Base-by-base conservation (phyloP, 306 rosid species). In the Begonia masoniana region DNA sequence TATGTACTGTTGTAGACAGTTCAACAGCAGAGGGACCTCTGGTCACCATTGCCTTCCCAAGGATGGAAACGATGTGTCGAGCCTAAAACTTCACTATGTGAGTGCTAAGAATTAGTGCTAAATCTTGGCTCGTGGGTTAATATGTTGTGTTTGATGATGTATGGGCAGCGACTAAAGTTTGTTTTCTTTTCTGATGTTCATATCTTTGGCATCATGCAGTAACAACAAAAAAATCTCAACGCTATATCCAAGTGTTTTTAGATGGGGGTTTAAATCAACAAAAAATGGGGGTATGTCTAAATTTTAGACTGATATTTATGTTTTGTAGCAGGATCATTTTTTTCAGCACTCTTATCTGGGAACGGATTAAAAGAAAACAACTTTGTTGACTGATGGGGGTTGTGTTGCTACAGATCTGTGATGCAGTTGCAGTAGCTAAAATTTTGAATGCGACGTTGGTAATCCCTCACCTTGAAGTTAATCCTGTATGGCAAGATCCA, bases 201-300 rank as follows among this genome's bases (percentile, higher is more conserved):
- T 17, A 11, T 39, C 17, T 62, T 65, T 10, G 10, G 49, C 51
- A 57, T 47, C 50, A 59, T 69, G 74, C 82, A 92, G 96, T 57
- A 69, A 66, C 71, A 59, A 75, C 73, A 10, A 78, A 62, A 58
- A 76, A 75, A 58, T 76, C 87, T 8, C 68, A 68, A 61, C 88
- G 96, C 56, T 86, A 77, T 69, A 72, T 92, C 59, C 99, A 92
- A 64, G 99, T 86, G 63, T 92, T 92, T 78, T 83, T 92, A 60
- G 96, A 92, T 74, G 99, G 96, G 52, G 99, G 99, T 26, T 62
- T 92, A 73, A 92, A 92, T 77, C 99, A 86, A 73, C 96, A 91
- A 74, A 83, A 74, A 58, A 91, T 91, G 94, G 99, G 96, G 96
- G 99, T 86, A 62, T 21, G 92, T 70, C 10, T 12, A 61, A 51